Evolutionary conservation across 2,329 filamentous ascomycete genomes (phyloP).

Genomic region (Penicillium olsonii): DNA sequence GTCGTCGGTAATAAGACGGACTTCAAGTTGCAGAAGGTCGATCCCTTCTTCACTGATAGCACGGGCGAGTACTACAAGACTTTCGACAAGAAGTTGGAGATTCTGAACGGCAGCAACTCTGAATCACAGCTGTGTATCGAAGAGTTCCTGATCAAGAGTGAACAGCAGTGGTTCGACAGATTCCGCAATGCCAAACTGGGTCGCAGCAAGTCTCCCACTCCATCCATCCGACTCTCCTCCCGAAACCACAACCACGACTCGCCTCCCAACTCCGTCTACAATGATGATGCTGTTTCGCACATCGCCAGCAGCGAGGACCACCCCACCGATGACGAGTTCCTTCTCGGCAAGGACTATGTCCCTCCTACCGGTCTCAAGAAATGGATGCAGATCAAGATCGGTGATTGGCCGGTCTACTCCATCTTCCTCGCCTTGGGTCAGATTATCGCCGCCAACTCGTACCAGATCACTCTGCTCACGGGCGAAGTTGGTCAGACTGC

Average conservation of each 20-base stretch:
- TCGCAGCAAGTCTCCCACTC: slow-evolving; percentile 45
- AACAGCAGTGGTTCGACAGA: slow-evolving; percentile 66
- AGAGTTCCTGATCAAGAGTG: slow-evolving; percentile 64
- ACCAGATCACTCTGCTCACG: slow-evolving; percentile 69
- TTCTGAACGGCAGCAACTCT: slow-evolving; percentile 59
- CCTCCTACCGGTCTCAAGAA: slow-evolving; percentile 60
- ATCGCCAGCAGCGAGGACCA: slow-evolving; percentile 37
- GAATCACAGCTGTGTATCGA: slow-evolving; percentile 64
- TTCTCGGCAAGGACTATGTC: slow-evolving; percentile 59
- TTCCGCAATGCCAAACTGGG: slow-evolving; percentile 62
- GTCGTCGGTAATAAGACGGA: slow-evolving; percentile 63
- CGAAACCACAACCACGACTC: slow-evolving; percentile 37
- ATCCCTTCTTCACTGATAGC: slow-evolving; percentile 67
- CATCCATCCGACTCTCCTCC: slow-evolving; percentile 32
- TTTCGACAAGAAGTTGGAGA: slow-evolving; percentile 59
- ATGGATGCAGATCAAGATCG: slow-evolving; percentile 57
- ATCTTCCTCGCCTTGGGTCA: slow-evolving; percentile 63
- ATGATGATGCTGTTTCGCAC: slow-evolving; percentile 35
- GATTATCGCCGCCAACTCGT: slow-evolving; percentile 66
- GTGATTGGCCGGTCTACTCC: slow-evolving; percentile 66
- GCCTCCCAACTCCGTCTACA: slow-evolving; percentile 42
- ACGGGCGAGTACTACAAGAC: slow-evolving; percentile 61
- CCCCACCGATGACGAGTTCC: slow-evolving; percentile 54
- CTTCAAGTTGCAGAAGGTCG: slow-evolving; percentile 65
- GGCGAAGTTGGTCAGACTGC: slow-evolving; percentile 64